Evolutionary conservation across 352 stramenopile species (phyloP).

Genomic region (Pythium guiyangense): DNA sequence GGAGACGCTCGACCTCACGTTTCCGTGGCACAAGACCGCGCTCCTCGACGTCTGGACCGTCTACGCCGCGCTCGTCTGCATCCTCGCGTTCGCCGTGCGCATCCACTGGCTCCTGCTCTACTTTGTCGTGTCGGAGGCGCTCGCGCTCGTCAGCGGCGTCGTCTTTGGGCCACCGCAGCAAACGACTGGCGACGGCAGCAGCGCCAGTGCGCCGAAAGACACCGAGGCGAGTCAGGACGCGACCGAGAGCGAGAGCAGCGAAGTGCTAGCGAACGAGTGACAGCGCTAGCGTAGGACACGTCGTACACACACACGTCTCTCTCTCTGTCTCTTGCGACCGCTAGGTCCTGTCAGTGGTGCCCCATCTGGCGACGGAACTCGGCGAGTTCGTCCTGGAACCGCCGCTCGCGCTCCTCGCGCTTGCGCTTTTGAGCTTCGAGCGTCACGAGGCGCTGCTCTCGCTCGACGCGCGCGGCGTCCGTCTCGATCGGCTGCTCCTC

Average conservation of each 20-base stretch:
- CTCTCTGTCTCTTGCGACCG: neutral
- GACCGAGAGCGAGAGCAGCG: conserved; percentile 4
- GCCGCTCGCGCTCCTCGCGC: conserved; percentile 39
- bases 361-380: conserved; percentile 30
- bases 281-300: conserved; percentile 1
- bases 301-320: neutral
- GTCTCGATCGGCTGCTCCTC: conserved; percentile 49
- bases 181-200: neutral
- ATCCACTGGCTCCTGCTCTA: conserved; percentile 68
- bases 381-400: conserved; percentile 52
- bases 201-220: conserved; percentile 1
- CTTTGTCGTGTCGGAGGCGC: conserved; percentile 44
- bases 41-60: conserved; percentile 81
- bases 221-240: neutral
- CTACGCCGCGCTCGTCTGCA: conserved; percentile 64
- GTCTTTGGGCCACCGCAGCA: conserved; percentile 26
- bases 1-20: conserved; percentile 56
- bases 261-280: neutral
- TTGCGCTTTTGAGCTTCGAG: conserved; percentile 15
- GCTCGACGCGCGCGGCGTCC: conserved; percentile 26
- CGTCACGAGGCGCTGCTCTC: conserved; percentile 21
- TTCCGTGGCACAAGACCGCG: conserved; percentile 73
- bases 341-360: neutral
- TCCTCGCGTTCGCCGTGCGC: conserved; percentile 54
- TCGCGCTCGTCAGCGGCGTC: conserved; percentile 31